These are phyloP conservation scores for Apiospora hydei DNA, from an alignment of 2,329 filamentous ascomycete species.

Conservation along the genomic window DNA sequence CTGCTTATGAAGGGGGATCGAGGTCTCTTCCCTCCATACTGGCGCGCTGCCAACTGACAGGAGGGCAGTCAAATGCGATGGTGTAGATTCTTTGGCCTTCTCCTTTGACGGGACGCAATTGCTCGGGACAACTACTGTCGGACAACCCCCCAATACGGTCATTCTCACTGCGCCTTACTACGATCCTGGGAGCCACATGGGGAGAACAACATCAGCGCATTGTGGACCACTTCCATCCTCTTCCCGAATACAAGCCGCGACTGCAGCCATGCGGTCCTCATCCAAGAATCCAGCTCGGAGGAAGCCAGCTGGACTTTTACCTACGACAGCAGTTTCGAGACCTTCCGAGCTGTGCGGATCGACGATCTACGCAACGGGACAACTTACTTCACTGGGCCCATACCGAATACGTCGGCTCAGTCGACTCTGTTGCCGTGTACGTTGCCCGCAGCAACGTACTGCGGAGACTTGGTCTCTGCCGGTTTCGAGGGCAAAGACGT, in stretches of 20 bases:
- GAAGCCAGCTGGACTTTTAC: slow-evolving; percentile 81
- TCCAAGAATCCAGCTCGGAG: slow-evolving; percentile 66
- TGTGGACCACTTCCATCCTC: slow-evolving; percentile 87
- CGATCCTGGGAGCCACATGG: slow-evolving; percentile 71
- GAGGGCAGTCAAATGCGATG: slow-evolving; percentile 79
- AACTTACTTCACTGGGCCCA: slow-evolving; percentile 79
- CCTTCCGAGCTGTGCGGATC: slow-evolving; percentile 78
- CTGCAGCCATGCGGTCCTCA: slow-evolving; percentile 77
- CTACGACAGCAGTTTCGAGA: slow-evolving; percentile 79
- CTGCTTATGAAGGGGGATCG: slow-evolving; percentile 88
- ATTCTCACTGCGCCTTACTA: slow-evolving; percentile 83
- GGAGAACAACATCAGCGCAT: slow-evolving; percentile 73
- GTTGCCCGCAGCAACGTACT: slow-evolving; percentile 71
- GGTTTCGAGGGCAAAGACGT: slow-evolving; percentile 76
- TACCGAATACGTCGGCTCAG: slow-evolving; percentile 57
- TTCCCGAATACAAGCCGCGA: slow-evolving; percentile 83
- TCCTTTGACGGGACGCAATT: slow-evolving; percentile 81
- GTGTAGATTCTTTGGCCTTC: slow-evolving; percentile 76
- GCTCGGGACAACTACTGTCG: slow-evolving; percentile 74
- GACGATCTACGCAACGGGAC: slow-evolving; percentile 79
- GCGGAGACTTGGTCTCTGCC: slow-evolving; percentile 75
- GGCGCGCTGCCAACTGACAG: slow-evolving; percentile 70
- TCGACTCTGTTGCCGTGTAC: slow-evolving; percentile 72
- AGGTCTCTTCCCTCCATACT: slow-evolving; percentile 78
- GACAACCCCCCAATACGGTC: slow-evolving; percentile 72